phyloP scores from a whole-genome alignment of 2,329 filamentous ascomycete genomes.

The Meredithiella fracta region DNA sequence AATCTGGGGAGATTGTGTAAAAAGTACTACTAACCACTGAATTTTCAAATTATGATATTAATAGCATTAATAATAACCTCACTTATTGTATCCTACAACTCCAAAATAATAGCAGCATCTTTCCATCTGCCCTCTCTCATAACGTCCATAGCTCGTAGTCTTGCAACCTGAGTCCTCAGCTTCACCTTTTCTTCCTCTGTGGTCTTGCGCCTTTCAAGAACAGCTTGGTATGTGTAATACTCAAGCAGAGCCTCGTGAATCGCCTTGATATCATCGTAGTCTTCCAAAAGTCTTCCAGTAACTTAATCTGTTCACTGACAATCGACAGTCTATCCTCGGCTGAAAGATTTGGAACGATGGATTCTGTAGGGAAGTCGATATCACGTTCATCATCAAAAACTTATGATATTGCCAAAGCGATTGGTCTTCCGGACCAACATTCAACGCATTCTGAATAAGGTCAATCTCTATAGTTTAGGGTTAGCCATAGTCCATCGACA shows the following conservation, averaged over 20 bases:
- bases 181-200: constrained; percentile 27
- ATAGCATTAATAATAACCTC: not conserved
- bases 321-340: constrained; percentile 46
- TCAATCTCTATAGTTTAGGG: constrained; percentile 42
- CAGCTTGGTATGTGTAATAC: constrained; percentile 45
- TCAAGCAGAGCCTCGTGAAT: constrained; percentile 76
- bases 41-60: not conserved
- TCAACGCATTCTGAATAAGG: constrained; percentile 60
- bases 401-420: constrained; percentile 96
- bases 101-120: constrained; percentile 40
- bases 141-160: constrained; percentile 54
- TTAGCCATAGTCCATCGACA: not conserved
- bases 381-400: constrained; percentile 58
- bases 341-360: constrained; percentile 49
- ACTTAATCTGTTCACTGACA: constrained; percentile 53
- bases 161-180: constrained; percentile 42
- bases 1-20: not conserved
- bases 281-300: constrained; percentile 50
- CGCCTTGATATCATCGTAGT: constrained; percentile 53
- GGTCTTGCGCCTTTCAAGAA: constrained; percentile 31
- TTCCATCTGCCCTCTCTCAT: constrained; percentile 60
- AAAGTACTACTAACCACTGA: not conserved
- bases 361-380: constrained; percentile 32
- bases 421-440: constrained; percentile 83
- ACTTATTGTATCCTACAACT: not conserved